Base-by-base conservation (phyloP, 2,329 filamentous ascomycete species). In the Periconia sp. region DNA sequence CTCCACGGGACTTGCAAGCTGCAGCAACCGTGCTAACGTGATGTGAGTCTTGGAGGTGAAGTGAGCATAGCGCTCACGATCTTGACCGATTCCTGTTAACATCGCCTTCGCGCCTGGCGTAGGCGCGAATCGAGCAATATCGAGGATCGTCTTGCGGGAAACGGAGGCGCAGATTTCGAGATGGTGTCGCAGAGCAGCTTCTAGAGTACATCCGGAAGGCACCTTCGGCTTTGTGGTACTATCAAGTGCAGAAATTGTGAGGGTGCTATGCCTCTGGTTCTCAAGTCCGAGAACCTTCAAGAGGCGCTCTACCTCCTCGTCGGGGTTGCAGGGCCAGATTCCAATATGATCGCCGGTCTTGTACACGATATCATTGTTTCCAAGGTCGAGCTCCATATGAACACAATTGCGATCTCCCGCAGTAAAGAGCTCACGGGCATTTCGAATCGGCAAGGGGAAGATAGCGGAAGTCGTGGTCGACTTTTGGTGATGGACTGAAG, bases 111-210 rank as follows among this genome's bases (percentile, higher is more conserved):
- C 61, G 4, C 55, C 44, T 1, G 50, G 28, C 0, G 59, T 63
- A 1, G 73, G 71, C 5, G 73, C 70, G 48, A 75, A 77, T 18
- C 69, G 63, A 1, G 67, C 60, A 2, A 77, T 52, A 2, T 64
- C 52, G 3, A 63, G 45, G 8, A 74, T 54, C 4, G 61, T 66
- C 32, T 75, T 72, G 35, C 73, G 60, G 2, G 72, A 63, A 3
- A 76, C 60, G 1, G 70, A 67, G 1, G 60, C 71, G 46, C 72
- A 66, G 46, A 78, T 73, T 40, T 79, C 77, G 2, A 79, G 69
- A 40, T 78, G 74, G 47, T 77, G 65, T 4, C 66, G 60, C 48
- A 79, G 70, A 3, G 75, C 63, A 0, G 69, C 67, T 1, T 68
- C 51, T 4, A 70, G 51, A 0, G 72, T 72, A 0, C 69, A 74